Evolutionary conservation across 495 filamentous ascomycete genomes (phyloP).

Genomic region (Chaetomium fimeti): DNA sequence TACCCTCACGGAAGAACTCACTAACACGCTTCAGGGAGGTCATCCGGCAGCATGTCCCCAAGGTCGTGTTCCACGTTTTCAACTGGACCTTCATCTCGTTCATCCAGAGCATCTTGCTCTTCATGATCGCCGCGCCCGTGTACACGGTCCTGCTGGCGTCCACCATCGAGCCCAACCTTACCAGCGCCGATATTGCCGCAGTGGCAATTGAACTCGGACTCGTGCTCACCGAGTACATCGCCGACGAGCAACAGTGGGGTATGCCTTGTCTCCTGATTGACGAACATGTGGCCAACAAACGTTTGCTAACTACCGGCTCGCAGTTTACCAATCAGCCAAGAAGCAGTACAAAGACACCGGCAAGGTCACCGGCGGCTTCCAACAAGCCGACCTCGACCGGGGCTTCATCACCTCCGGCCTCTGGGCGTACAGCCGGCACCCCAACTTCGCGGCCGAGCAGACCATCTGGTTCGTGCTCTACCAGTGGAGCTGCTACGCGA

Average conservation of each 20-base stretch:
- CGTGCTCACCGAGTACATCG: slow-evolving; percentile 72
- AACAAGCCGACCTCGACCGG: slow-evolving; percentile 77
- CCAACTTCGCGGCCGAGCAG: slow-evolving; percentile 93
- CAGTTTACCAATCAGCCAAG: slow-evolving; percentile 80
- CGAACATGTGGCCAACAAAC: too few species aligned
- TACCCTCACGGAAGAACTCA: neutral
- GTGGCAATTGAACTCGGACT: slow-evolving; percentile 65
- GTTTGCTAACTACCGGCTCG: slow-evolving; percentile 21
- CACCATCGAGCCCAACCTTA: slow-evolving; percentile 44
- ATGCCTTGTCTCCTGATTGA: slow-evolving; percentile 31
- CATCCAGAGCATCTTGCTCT: slow-evolving; percentile 77
- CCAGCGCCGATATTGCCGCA: slow-evolving; percentile 64
- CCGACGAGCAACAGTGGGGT: slow-evolving; percentile 95
- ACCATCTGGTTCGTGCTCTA: slow-evolving; percentile 85
- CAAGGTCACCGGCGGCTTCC: slow-evolving; percentile 61
- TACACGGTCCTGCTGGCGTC: slow-evolving; percentile 70
- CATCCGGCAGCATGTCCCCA: slow-evolving; percentile 43
- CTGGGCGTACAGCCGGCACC: slow-evolving; percentile 84
- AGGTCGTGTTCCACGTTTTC: slow-evolving; percentile 70
- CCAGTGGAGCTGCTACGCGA: slow-evolving; percentile 76
- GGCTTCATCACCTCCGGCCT: slow-evolving; percentile 86
- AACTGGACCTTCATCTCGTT: slow-evolving; percentile 86
- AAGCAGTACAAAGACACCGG: slow-evolving; percentile 66
- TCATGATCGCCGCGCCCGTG: slow-evolving; percentile 71
- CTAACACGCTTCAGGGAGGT: slow-evolving; percentile 43